Percentiles rank a stretch among this genome's conserved stretches.
Conservation (phyloP, 2,329 filamentous ascomycete species). For the Verruconis gallopava region DNA sequence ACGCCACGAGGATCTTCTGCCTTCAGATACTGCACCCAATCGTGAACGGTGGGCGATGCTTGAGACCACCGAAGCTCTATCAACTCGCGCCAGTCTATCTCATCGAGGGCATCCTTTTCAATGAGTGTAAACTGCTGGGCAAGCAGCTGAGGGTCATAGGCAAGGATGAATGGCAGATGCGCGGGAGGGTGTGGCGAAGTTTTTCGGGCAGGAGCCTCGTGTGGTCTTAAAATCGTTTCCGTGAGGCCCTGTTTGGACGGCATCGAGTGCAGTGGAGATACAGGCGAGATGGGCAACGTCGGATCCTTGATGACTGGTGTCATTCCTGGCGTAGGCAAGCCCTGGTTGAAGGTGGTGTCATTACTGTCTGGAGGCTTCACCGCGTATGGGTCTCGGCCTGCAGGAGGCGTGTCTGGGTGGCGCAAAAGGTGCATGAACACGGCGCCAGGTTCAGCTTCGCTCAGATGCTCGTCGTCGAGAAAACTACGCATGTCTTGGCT, state of each 20-base stretch:
- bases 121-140: constrained; percentile 77
- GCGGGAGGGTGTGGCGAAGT: constrained; percentile 16
- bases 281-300: constrained; percentile 1
- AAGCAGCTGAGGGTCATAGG: constrained; percentile 65
- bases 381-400: constrained; percentile 15
- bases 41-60: constrained; percentile 50
- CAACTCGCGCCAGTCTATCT: constrained; percentile 79
- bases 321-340: constrained; percentile 25
- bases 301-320: constrained; percentile 19
- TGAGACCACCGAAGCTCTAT: constrained; percentile 77
- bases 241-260: neutral
- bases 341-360: constrained; percentile 21
- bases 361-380: constrained; percentile 15
- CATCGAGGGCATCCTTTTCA: constrained; percentile 73
- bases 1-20: constrained; percentile 61
- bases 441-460: constrained; percentile 14
- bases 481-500: constrained; percentile 35
- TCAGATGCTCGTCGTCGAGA: constrained; percentile 34
- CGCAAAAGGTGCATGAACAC: constrained; percentile 22
- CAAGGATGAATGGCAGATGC: constrained; percentile 69
- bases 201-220: neutral
- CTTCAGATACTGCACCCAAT: constrained; percentile 72
- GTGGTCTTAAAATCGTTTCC: neutral
- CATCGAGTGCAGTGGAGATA: constrained; percentile 1
- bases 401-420: constrained; percentile 31